A percentile compares a stretch with the other conserved stretches of the same genome.
Evolutionary conservation across 768 basidiomycete species (phyloP).

Genomic region (Amanita pallidorosea): DNA sequence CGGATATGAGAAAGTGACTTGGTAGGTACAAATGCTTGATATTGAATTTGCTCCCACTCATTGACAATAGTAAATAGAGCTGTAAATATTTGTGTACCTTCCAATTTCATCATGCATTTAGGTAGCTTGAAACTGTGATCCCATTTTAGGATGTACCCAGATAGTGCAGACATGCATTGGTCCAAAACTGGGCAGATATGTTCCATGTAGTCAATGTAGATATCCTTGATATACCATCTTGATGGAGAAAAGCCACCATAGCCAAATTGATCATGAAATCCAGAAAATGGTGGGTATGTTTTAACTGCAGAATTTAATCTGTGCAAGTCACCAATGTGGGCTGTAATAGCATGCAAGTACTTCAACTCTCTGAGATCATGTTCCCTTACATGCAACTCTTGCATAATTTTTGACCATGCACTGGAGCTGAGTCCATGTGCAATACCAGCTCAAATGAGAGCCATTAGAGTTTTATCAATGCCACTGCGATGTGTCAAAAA

Average conservation of each 20-base stretch:
- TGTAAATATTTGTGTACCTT: conserved; percentile 6
- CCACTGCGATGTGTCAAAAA: conserved; percentile 11
- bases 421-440: conserved; percentile 7
- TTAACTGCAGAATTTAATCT: background rate
- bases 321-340: background rate
- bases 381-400: conserved; percentile 9
- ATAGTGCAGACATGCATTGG: conserved; percentile 9
- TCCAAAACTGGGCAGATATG: conserved; percentile 9
- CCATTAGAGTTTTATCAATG: conserved; percentile 11
- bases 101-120: conserved; percentile 9
- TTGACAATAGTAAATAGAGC: conserved; percentile 10
- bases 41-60: conserved; percentile 10
- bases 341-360: conserved; percentile 6
- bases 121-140: conserved; percentile 10
- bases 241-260: conserved; percentile 10
- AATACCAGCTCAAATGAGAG: conserved; percentile 8
- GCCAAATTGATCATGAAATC: conserved; percentile 4
- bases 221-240: conserved; percentile 7
- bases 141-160: conserved; percentile 8
- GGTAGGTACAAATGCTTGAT: conserved; percentile 7
- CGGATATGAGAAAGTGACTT: conserved; percentile 9
- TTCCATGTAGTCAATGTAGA: conserved; percentile 11
- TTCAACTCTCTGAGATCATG: conserved; percentile 9
- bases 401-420: conserved; percentile 9
- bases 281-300: conserved; percentile 7